These are phyloP conservation scores for Fraxinus anomala DNA, from an alignment of 257 asterid genomes.

Conservation along the genomic window DNA sequence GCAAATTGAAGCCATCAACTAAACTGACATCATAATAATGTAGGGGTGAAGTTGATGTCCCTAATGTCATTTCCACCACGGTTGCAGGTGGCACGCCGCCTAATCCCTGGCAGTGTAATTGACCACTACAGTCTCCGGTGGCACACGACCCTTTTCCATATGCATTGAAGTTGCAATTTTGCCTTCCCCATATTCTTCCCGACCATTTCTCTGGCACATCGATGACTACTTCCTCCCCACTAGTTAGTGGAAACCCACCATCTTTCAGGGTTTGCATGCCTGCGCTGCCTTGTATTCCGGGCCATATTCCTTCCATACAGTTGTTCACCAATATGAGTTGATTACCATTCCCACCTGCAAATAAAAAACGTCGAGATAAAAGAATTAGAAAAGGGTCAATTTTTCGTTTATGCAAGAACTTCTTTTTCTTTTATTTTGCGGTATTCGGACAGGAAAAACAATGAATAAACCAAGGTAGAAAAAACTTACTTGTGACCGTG, in stretches of 20 bases:
- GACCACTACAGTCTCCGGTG: slow-evolving; percentile 81
- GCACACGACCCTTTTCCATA: slow-evolving; percentile 65
- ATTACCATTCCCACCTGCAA: slow-evolving; percentile 64
- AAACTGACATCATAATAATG: slow-evolving; percentile 88
- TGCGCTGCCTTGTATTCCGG: slow-evolving; percentile 73
- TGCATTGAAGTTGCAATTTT: slow-evolving; percentile 55
- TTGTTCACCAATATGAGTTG: slow-evolving; percentile 85
- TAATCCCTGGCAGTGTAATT: slow-evolving; percentile 60
- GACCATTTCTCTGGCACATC: slow-evolving; percentile 86
- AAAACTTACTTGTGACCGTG: slow-evolving; percentile 41
- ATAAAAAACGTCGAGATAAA: not conserved
- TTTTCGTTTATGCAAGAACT: not conserved
- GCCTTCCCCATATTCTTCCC: slow-evolving; percentile 87
- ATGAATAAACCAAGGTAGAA: not conserved
- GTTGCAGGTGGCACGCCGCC: slow-evolving; percentile 90
- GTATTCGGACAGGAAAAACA: no score
- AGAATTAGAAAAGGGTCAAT: not conserved
- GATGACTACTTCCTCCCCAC: slow-evolving; percentile 61
- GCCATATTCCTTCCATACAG: slow-evolving; percentile 88
- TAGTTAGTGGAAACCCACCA: slow-evolving; percentile 70
- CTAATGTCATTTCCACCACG: slow-evolving; percentile 94
- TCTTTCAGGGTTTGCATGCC: slow-evolving; percentile 62
- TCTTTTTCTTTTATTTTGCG: not conserved
- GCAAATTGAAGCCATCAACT: slow-evolving; percentile 90
- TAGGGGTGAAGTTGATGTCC: slow-evolving; percentile 61